phyloP scores from a whole-genome alignment of 2,329 filamentous ascomycete species.

The Hypoxylon sp. region DNA sequence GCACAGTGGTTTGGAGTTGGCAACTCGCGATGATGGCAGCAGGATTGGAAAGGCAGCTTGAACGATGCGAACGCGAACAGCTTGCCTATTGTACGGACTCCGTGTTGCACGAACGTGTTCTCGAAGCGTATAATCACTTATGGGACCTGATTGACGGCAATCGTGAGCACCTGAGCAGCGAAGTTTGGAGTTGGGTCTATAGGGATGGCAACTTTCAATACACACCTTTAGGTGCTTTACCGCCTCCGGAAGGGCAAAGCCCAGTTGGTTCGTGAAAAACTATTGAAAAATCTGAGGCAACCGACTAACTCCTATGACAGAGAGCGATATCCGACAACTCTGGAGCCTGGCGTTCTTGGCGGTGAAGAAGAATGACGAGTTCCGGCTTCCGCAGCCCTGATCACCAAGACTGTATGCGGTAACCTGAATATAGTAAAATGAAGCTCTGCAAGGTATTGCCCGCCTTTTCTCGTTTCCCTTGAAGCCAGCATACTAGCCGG shows the following conservation, averaged over 20 bases:
- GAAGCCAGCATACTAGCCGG: background rate
- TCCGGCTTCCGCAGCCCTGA: conserved; percentile 21
- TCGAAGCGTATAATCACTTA: conserved; percentile 69
- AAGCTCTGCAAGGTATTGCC: conserved; percentile 28
- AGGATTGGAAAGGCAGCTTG: conserved; percentile 71
- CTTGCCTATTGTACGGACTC: conserved; percentile 67
- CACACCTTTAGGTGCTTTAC: conserved; percentile 66
- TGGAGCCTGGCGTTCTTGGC: conserved; percentile 73
- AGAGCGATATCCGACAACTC: conserved; percentile 69
- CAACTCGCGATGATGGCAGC: conserved; percentile 75
- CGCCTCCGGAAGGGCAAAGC: conserved; percentile 61
- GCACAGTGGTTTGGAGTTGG: conserved; percentile 77
- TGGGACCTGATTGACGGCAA: conserved; percentile 75
- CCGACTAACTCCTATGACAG: conserved; percentile 49
- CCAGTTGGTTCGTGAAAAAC: conserved; percentile 52
- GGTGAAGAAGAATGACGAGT: conserved; percentile 60
- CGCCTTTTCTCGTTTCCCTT: conserved; percentile 1
- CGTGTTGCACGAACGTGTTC: conserved; percentile 61
- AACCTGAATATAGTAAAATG: conserved; percentile 12
- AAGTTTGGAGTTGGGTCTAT: conserved; percentile 76
- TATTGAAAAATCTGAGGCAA: background rate
- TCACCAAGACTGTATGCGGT: background rate
- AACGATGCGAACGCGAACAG: conserved; percentile 60
- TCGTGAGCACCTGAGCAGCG: conserved; percentile 64
- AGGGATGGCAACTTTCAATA: conserved; percentile 63